These are phyloP conservation scores for Glonium stellatum DNA, from an alignment of 495 filamentous ascomycete species.

Conservation along the genomic window DNA sequence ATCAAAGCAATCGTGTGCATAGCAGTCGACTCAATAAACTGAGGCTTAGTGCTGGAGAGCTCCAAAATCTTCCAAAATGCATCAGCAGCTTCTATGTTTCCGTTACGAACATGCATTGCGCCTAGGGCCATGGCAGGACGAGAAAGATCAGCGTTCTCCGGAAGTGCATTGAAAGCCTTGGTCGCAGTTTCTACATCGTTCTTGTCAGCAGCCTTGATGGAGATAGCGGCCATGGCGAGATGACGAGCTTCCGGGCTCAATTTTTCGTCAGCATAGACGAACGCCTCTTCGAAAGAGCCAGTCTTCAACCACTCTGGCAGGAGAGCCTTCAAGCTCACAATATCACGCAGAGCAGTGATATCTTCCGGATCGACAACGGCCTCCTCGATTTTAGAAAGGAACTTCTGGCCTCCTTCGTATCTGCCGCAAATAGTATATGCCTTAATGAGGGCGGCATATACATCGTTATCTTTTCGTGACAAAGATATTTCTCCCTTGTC, in stretches of 20 bases:
- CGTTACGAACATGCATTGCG: slow-evolving; percentile 73
- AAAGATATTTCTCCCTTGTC: slow-evolving; percentile 66
- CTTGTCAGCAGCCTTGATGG: slow-evolving; percentile 68
- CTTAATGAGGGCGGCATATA: slow-evolving; percentile 83
- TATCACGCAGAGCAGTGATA: slow-evolving; percentile 56
- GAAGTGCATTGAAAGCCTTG: slow-evolving; percentile 51
- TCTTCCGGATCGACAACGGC: slow-evolving; percentile 39
- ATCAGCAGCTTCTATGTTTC: slow-evolving; percentile 66
- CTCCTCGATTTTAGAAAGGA: slow-evolving; percentile 64
- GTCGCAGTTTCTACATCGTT: slow-evolving; percentile 64
- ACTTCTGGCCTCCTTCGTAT: slow-evolving; percentile 67
- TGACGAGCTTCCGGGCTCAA: slow-evolving; percentile 44
- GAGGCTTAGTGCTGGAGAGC: slow-evolving; percentile 26
- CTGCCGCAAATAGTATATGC: slow-evolving; percentile 78
- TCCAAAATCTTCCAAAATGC: slow-evolving; percentile 67
- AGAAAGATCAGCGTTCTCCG: slow-evolving; percentile 45
- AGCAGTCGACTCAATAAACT: slow-evolving; percentile 73
- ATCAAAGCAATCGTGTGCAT: slow-evolving; percentile 83
- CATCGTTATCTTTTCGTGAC: slow-evolving; percentile 67
- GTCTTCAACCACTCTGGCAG: slow-evolving; percentile 61
- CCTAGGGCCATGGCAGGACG: slow-evolving; percentile 73
- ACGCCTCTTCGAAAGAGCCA: slow-evolving; percentile 58
- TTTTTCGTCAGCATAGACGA: slow-evolving; percentile 50
- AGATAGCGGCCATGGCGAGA: slow-evolving; percentile 52
- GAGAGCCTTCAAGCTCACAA: slow-evolving; percentile 64